Conservation (phyloP, 2,329 filamentous ascomycete genomes). For the Rhynchosporium secalis region DNA sequence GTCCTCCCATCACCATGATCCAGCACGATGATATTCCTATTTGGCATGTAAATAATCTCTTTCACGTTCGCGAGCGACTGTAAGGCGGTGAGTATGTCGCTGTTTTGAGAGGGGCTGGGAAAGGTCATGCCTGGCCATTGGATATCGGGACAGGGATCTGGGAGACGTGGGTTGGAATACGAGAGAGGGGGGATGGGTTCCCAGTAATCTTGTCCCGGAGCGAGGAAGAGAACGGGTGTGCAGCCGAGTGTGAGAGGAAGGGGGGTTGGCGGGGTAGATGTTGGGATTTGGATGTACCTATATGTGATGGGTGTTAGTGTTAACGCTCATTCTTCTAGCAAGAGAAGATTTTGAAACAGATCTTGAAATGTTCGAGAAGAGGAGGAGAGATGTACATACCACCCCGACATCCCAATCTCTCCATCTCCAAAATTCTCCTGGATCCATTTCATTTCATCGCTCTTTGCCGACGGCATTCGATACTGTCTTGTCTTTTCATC, state of each 20-base stretch:
- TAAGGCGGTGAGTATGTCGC: constrained; percentile 23
- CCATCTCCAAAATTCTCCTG: constrained; percentile 47
- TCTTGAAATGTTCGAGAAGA: no score
- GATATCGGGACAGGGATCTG: constrained; percentile 23
- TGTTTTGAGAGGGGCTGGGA: constrained; percentile 22
- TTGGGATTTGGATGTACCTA: neutral
- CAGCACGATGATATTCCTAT: constrained; percentile 26
- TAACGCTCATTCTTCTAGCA: no score
- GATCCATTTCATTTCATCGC: constrained; percentile 38
- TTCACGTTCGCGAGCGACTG: constrained; percentile 24
- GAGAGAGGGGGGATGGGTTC: constrained; percentile 23
- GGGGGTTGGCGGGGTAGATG: constrained; percentile 24
- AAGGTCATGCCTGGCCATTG: constrained; percentile 24
- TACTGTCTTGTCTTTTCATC: constrained; percentile 19
- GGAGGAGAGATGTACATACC: constrained; percentile 23
- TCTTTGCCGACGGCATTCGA: constrained; percentile 11
- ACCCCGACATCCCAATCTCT: constrained; percentile 21
- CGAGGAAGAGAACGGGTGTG: constrained; percentile 27
- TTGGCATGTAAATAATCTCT: constrained; percentile 24
- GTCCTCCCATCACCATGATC: constrained; percentile 25
- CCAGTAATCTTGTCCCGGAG: constrained; percentile 19
- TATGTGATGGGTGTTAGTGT: no score
- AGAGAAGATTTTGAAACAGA: no score
- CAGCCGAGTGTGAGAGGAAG: constrained; percentile 27
- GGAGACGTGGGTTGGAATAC: constrained; percentile 25